Percentiles rank a stretch among this genome's conserved stretches.
Evolutionary conservation across 2,329 filamentous ascomycete species (phyloP).

Genomic region (Claviceps sorghi): DNA sequence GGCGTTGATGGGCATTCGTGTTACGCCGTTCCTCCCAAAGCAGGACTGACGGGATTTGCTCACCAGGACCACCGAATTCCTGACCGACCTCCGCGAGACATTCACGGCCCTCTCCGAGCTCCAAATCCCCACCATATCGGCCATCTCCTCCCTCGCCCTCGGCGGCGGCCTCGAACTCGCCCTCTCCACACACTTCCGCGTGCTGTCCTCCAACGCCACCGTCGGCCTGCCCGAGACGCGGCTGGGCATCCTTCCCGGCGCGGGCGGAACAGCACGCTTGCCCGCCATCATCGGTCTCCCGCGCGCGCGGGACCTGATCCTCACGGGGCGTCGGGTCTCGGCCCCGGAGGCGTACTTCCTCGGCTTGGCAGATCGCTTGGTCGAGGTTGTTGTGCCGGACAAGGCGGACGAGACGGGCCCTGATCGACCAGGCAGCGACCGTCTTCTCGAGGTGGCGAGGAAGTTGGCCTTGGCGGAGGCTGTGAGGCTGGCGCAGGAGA

Average conservation of each 20-base stretch:
- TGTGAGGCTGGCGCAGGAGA: conserved; percentile 64
- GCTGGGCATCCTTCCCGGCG: conserved; percentile 86
- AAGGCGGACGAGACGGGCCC: conserved; percentile 15
- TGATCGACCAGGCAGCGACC: not conserved
- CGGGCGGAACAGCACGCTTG: conserved; percentile 81
- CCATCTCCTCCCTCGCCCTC: conserved; percentile 71
- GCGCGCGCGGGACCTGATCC: conserved; percentile 75
- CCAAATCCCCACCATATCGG: conserved; percentile 78
- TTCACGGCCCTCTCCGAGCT: conserved; percentile 60
- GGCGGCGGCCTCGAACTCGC: conserved; percentile 91
- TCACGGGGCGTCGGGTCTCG: conserved; percentile 75
- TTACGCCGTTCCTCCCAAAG: not conserved
- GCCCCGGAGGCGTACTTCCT: conserved; percentile 82
- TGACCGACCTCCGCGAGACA: conserved; percentile 60
- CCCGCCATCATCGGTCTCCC: conserved; percentile 64
- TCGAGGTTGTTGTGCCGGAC: conserved; percentile 53
- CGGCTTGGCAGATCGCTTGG: conserved; percentile 77
- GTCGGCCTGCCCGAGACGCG: conserved; percentile 85
- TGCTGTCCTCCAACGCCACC: conserved; percentile 63
- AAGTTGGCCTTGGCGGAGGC: conserved; percentile 60
- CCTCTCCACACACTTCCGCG: conserved; percentile 75
- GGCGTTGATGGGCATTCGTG: too few species aligned
- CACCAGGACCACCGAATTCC: conserved; percentile 64
- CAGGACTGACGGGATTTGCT: not conserved
- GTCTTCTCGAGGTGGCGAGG: conserved; percentile 42